Evolutionary conservation across 495 filamentous ascomycete genomes (phyloP).

Genomic region (Neurospora hispaniola): DNA sequence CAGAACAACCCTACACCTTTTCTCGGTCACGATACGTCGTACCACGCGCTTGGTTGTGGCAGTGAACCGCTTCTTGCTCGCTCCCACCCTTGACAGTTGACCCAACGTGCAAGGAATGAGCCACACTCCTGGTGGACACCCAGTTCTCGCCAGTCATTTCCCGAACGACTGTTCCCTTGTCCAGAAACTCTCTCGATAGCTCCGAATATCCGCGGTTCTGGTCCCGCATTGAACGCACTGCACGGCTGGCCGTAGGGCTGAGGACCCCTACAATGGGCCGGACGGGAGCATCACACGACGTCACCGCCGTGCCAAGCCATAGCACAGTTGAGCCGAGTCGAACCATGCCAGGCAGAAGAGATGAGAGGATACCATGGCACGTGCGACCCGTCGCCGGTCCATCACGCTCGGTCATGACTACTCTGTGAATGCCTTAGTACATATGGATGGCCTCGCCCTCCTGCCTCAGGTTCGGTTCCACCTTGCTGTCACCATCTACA

Average conservation of each 20-base stretch:
- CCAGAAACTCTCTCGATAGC: not conserved
- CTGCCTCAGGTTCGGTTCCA: not conserved
- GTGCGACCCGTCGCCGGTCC: not conserved
- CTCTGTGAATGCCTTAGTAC: not conserved
- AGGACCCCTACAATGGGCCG: not conserved
- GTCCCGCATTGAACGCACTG: not conserved
- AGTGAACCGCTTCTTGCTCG: not conserved
- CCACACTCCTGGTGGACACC: not conserved
- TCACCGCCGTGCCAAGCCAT: not conserved
- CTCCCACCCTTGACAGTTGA: not conserved
- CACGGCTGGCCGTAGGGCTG: not conserved
- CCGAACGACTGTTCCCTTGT: not conserved
- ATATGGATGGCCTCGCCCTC: not conserved
- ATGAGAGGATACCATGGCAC: not conserved
- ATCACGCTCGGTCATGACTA: not conserved
- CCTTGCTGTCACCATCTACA: not conserved
- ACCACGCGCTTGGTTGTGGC: not conserved
- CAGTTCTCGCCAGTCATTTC: not conserved
- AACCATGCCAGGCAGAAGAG: not conserved
- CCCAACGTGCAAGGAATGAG: not conserved
- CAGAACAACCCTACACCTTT: not conserved
- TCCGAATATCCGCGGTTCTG: not conserved
- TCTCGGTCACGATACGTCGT: not conserved
- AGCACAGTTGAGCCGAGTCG: not conserved
- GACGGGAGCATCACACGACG: not conserved